phyloP scores from a whole-genome alignment of 2,329 filamentous ascomycete genomes.

The Coniochaeta prunicola region DNA sequence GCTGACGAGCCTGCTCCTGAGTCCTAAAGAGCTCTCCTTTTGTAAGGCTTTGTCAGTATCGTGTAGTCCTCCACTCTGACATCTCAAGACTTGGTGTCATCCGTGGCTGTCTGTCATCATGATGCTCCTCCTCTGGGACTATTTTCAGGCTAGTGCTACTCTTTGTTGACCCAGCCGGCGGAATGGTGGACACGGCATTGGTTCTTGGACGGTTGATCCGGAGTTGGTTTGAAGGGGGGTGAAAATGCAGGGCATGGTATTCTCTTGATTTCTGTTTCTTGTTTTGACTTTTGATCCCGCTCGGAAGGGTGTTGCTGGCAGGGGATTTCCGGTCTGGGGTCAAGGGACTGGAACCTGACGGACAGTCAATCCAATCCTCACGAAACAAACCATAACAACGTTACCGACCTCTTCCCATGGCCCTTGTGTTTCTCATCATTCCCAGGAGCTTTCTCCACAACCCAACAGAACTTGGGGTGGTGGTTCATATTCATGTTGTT shows the following conservation, averaged over 20 bases:
- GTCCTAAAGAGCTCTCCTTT: conserved; percentile 32
- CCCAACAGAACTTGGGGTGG: background rate
- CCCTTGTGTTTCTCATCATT: background rate
- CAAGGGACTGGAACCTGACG: background rate
- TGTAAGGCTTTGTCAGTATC: background rate
- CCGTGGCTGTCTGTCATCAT: background rate
- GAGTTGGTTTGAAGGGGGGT: conserved; percentile 26
- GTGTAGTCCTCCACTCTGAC: conserved; percentile 17
- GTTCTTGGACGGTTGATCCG: conserved; percentile 24
- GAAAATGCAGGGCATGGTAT: conserved; percentile 31
- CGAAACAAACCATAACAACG: background rate
- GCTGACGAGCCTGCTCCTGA: conserved; percentile 35
- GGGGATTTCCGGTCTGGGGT: background rate
- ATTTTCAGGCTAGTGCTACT: conserved; percentile 3
- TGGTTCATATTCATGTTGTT: background rate
- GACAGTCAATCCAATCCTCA: background rate
- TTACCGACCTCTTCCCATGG: background rate
- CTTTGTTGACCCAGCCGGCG: conserved; percentile 8
- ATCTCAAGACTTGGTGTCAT: conserved; percentile 1
- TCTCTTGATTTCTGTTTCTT: conserved; percentile 19
- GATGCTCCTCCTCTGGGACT: conserved; percentile 1
- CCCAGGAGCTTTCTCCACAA: background rate
- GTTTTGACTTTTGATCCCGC: conserved; percentile 9
- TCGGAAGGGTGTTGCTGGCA: conserved; percentile 1
- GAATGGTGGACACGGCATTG: conserved; percentile 14